phyloP scores from a whole-genome alignment of 306 rosid species.

The Vigna reflexopilosa region DNA sequence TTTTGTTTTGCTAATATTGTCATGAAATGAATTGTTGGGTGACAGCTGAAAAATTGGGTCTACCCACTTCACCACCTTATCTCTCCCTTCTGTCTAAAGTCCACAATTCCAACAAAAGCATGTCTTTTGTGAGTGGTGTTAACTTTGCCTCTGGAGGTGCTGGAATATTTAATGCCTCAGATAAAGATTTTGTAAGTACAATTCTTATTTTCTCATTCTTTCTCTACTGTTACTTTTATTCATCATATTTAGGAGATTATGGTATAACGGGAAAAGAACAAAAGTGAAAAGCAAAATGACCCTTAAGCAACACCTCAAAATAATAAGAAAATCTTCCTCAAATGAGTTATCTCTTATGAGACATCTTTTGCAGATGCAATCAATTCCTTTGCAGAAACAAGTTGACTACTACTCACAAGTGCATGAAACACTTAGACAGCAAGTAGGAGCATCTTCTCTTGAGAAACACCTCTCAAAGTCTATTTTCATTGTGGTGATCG shows the following conservation, averaged over 20 bases:
- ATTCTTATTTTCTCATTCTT: not conserved
- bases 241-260: not conserved
- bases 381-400: conserved; percentile 60
- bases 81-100: conserved; percentile 58
- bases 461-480: conserved; percentile 63
- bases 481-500: conserved; percentile 65
- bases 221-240: not conserved
- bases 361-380: conserved; percentile 44
- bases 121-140: conserved; percentile 59
- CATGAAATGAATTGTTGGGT: conserved; percentile 32
- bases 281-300: not conserved
- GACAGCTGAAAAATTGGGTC: conserved; percentile 79
- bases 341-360: conserved; percentile 35
- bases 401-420: conserved; percentile 58
- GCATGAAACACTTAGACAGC: conserved; percentile 41
- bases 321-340: not conserved
- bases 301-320: not conserved
- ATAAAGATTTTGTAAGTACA: conserved; percentile 55
- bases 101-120: conserved; percentile 19
- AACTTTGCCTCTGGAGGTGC: conserved; percentile 96
- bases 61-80: conserved; percentile 75
- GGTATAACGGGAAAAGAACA: too few species aligned
- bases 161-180: conserved; percentile 65
- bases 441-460: conserved; percentile 49
- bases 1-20: conserved; percentile 33